These are phyloP conservation scores for Ceratobasidium sp. DNA, from an alignment of 1,284 basidiomycete genomes.

Conservation along the genomic window DNA sequence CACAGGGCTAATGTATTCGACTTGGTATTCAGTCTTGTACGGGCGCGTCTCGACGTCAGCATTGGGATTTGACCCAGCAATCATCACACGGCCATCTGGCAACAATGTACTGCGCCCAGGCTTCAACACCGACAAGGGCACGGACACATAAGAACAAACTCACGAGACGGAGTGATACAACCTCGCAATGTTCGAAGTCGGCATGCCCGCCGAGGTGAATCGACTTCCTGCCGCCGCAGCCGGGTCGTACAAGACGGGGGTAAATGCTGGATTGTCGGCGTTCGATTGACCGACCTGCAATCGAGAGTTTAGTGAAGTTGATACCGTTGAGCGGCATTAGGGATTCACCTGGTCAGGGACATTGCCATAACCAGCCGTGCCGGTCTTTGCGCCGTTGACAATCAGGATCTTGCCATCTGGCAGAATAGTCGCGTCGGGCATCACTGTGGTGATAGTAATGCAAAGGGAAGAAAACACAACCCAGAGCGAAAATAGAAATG, in stretches of 20 bases:
- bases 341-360: slow-evolving; percentile 68
- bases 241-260: slow-evolving; percentile 80
- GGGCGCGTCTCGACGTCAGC: slow-evolving; percentile 66
- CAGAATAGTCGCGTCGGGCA: slow-evolving; percentile 81
- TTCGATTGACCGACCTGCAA: slow-evolving; percentile 77
- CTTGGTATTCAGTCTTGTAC: slow-evolving; percentile 83
- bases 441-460: slow-evolving; percentile 73
- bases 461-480: slow-evolving; percentile 69
- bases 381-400: slow-evolving; percentile 78
- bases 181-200: slow-evolving; percentile 75
- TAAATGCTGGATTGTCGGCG: slow-evolving; percentile 78
- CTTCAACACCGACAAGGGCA: neutral
- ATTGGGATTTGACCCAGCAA: slow-evolving; percentile 89
- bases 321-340: slow-evolving; percentile 58
- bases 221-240: slow-evolving; percentile 65
- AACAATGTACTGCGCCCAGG: slow-evolving; percentile 62
- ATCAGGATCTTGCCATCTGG: slow-evolving; percentile 81
- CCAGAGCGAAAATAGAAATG: neutral
- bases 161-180: slow-evolving; percentile 82
- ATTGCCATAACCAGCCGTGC: slow-evolving; percentile 87
- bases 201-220: slow-evolving; percentile 72
- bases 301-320: slow-evolving; percentile 69
- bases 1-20: slow-evolving; percentile 80
- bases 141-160: neutral
- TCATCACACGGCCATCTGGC: slow-evolving; percentile 78